These are phyloP conservation scores for Phialophora verrucosa DNA, from an alignment of 2,329 filamentous ascomycete species.

Conservation along the genomic window DNA sequence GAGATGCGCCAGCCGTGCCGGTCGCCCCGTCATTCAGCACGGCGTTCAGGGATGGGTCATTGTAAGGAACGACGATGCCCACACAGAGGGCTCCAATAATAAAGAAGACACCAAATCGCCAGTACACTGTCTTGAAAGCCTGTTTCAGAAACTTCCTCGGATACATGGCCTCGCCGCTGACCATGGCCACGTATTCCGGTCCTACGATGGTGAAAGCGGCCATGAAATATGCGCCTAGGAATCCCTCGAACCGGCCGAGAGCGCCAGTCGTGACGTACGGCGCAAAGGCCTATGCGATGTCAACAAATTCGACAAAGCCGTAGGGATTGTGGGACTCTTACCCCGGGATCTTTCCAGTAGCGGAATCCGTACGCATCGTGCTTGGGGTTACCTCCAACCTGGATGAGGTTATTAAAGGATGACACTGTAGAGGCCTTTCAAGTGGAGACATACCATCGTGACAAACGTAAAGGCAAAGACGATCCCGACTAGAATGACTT, in stretches of 20 bases:
- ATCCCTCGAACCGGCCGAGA: conserved; percentile 58
- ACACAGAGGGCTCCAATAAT: conserved; percentile 72
- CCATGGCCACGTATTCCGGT: conserved; percentile 66
- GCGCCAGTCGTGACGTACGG: conserved; percentile 68
- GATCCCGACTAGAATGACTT: conserved; percentile 70
- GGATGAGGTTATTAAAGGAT: background rate
- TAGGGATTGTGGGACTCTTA: background rate
- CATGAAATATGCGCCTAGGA: conserved; percentile 73
- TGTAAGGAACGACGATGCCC: conserved; percentile 70
- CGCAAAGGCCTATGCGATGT: conserved; percentile 60
- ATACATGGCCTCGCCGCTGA: conserved; percentile 71
- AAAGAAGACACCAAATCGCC: conserved; percentile 75
- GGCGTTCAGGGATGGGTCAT: conserved; percentile 62
- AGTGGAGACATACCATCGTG: conserved; percentile 63
- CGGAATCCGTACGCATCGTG: conserved; percentile 73
- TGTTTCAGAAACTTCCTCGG: conserved; percentile 64
- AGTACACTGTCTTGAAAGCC: conserved; percentile 72
- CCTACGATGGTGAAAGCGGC: conserved; percentile 69
- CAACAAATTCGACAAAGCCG: background rate
- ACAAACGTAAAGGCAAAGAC: conserved; percentile 77
- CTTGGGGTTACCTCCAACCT: conserved; percentile 70
- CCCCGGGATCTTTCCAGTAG: conserved; percentile 64
- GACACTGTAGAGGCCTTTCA: too few relatives aligned
- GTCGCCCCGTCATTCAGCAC: conserved; percentile 51
- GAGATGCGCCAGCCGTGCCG: conserved; percentile 60